phyloP scores from a whole-genome alignment of 768 basidiomycete genomes.

The Sporobolomyces phaffii region DNA sequence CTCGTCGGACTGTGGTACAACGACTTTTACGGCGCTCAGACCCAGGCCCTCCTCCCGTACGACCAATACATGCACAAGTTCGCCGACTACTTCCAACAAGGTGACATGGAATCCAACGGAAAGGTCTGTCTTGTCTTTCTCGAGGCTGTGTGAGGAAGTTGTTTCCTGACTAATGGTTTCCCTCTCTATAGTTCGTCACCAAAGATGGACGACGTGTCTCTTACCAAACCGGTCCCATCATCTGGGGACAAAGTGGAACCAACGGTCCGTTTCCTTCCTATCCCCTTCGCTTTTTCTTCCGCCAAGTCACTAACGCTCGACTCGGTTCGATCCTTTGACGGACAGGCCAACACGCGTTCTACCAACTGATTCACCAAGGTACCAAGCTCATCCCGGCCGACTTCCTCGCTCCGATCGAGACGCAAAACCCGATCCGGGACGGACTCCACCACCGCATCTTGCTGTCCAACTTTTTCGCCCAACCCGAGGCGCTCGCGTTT shows the following conservation, averaged over 20 bases:
- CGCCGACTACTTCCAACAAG: conserved; percentile 99
- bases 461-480: conserved; percentile 95
- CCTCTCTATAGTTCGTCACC: conserved; percentile 59
- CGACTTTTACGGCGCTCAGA: conserved; percentile 95
- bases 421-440: conserved; percentile 77
- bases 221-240: conserved; percentile 98
- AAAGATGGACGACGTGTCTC: conserved; percentile 85
- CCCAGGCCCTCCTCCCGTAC: conserved; percentile 89
- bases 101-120: conserved; percentile 99
- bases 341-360: conserved; percentile 83
- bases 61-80: conserved; percentile 99
- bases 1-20: conserved; percentile 96
- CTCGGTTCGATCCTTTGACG: background rate
- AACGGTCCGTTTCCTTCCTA: conserved; percentile 56
- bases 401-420: conserved; percentile 81
- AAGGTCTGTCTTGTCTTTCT: conserved; percentile 50
- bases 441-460: conserved; percentile 96
- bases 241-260: conserved; percentile 97
- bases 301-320: background rate
- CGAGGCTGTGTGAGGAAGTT: background rate
- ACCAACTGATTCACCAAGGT: conserved; percentile 72
- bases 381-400: conserved; percentile 87
- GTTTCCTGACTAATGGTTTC: background rate
- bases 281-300: too few species aligned
- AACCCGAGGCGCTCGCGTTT: conserved; percentile 72